Percentiles rank a stretch among this genome's conserved stretches.
Conservation (phyloP, 2,329 filamentous ascomycete genomes). For the Phyllosticta citriasiana region DNA sequence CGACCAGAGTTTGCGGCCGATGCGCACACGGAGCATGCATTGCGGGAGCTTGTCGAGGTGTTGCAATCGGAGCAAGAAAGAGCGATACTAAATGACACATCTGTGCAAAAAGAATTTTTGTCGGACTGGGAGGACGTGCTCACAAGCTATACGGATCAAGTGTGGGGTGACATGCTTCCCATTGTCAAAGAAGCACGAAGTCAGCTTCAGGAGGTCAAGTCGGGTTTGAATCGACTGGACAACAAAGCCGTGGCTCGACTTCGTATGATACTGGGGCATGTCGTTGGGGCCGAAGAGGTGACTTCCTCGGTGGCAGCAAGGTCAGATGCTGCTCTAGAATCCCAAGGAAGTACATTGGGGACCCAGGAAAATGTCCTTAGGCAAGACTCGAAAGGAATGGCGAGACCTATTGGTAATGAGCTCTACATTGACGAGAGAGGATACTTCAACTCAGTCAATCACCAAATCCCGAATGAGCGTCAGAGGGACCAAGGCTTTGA, state of each 20-base stretch:
- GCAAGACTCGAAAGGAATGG: neutral
- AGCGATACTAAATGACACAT: neutral
- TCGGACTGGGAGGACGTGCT: slow-evolving; percentile 16
- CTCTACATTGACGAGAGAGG: neutral
- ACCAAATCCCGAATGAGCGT: neutral
- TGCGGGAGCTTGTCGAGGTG: neutral
- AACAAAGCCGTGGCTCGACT: slow-evolving; percentile 15
- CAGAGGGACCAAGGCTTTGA: neutral
- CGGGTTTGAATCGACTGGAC: slow-evolving; percentile 11
- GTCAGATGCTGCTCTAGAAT: neutral
- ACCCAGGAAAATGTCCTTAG: neutral
- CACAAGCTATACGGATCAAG: slow-evolving; percentile 16
- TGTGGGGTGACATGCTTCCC: slow-evolving; percentile 16
- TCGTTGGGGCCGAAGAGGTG: slow-evolving; percentile 8
- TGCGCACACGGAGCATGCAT: neutral
- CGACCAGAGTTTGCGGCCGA: slow-evolving; percentile 9
- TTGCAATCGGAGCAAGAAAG: slow-evolving; percentile 5
- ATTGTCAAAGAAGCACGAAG: slow-evolving; percentile 13
- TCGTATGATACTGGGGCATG: slow-evolving; percentile 18
- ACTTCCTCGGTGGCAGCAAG: neutral
- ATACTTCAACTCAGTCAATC: neutral
- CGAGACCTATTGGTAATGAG: neutral
- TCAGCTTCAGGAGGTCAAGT: slow-evolving; percentile 13
- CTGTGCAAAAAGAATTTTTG: slow-evolving; percentile 7
- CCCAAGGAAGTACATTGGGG: neutral